A percentile compares a stretch with the other conserved stretches of the same genome.
Evolutionary conservation across 768 basidiomycete species (phyloP).

Genomic region (Naganishia friedmannii): DNA sequence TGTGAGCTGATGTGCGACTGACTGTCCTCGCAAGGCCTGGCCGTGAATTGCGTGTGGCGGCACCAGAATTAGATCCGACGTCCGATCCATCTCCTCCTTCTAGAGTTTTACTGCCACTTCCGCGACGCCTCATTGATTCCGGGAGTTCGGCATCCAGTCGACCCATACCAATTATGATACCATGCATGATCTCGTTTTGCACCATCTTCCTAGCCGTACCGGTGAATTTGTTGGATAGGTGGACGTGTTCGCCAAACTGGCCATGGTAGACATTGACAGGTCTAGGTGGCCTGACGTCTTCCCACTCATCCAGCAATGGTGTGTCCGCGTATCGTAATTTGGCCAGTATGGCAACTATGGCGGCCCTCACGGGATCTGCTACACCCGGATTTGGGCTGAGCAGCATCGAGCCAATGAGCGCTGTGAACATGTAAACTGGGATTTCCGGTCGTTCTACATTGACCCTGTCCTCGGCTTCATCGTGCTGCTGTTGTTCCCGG

Average conservation of each 20-base stretch:
- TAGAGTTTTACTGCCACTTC: not conserved
- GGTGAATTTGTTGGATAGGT: conserved; percentile 19
- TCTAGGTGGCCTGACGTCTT: conserved; percentile 3
- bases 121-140: conserved; percentile 37
- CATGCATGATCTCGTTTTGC: conserved; percentile 75
- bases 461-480: conserved; percentile 28
- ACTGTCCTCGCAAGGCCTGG: not conserved
- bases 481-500: conserved; percentile 19
- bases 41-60: not conserved
- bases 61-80: not conserved
- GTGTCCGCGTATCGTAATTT: conserved; percentile 63
- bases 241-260: conserved; percentile 20
- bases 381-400: conserved; percentile 74
- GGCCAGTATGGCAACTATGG: conserved; percentile 73
- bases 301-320: conserved; percentile 36
- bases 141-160: conserved; percentile 59
- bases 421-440: conserved; percentile 82
- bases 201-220: conserved; percentile 61
- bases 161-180: conserved; percentile 86
- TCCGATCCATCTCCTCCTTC: conserved; percentile 3
- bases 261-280: conserved; percentile 21
- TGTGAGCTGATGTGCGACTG: conserved; percentile 26
- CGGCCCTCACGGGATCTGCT: conserved; percentile 67
- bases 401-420: conserved; percentile 81
- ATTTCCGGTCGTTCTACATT: conserved; percentile 52